Percentiles rank a stretch among this genome's conserved stretches.
Evolutionary conservation across 139 green algal species (phyloP).

Genomic region (Tetraselmis chui): DNA sequence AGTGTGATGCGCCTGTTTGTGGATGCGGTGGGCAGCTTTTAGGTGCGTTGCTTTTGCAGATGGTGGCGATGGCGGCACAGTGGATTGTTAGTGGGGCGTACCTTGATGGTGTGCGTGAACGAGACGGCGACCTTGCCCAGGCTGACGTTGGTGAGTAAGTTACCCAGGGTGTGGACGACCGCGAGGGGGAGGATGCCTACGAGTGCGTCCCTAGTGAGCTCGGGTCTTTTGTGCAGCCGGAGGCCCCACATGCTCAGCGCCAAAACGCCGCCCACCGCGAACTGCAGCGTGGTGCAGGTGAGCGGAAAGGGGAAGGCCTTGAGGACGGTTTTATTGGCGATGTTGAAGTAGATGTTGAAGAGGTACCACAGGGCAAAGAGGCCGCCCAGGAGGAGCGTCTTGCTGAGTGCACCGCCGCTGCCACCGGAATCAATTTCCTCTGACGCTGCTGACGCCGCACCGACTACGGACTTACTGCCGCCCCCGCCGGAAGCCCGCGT

Average conservation of each 20-base stretch:
- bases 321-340: constrained; percentile 88
- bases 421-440: background rate
- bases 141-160: constrained; percentile 94
- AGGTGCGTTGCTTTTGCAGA: too few relatives aligned
- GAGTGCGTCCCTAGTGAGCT: constrained; percentile 44
- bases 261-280: constrained; percentile 65
- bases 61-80: too few relatives aligned
- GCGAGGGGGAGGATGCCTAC: constrained; percentile 84
- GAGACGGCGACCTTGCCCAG: constrained; percentile 92
- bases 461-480: too few relatives aligned
- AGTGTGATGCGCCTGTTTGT: too few relatives aligned
- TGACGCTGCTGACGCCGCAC: too few relatives aligned
- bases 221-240: constrained; percentile 56
- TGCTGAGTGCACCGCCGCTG: background rate
- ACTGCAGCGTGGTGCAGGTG: constrained; percentile 83
- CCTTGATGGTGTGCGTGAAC: constrained; percentile 99
- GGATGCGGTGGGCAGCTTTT: too few relatives aligned
- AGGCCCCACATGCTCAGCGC: constrained; percentile 62
- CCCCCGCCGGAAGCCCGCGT: too few relatives aligned
- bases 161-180: constrained; percentile 91
- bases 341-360: constrained; percentile 99
- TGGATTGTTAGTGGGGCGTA: too few relatives aligned
- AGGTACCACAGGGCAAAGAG: constrained; percentile 93
- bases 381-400: constrained; percentile 49
- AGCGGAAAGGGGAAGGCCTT: constrained; percentile 83